Evolutionary conservation across 345 rosid species (phyloP), one percentile per base, ranked within the genome.

Genomic region (Cardiospermum halicacabum): DNA sequence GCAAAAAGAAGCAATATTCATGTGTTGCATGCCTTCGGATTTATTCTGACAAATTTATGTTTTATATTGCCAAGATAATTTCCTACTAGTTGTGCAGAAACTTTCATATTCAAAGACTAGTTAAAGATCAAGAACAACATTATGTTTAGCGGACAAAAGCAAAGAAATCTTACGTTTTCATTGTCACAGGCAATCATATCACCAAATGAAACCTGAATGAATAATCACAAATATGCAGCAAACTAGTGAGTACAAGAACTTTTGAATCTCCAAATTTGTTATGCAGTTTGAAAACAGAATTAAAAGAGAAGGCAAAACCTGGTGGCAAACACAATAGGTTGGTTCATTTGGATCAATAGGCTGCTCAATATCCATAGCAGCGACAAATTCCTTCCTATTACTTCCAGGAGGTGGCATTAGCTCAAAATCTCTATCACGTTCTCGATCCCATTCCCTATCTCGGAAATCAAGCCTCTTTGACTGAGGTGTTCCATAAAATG

Each of bases 121-220:
- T 45, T 3, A 45, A 53, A 55, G 16, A 67, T 21, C 45, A 30
- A 48, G 1, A 26, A 60, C 24, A 0, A 55, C 31, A 69, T 24
- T 34, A n/a, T 12, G 7, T 10, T 27, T 18, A 8, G 10, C 11
- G 37, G 15, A 8, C 4, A 39, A 66, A 2, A 30, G 19, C 12
- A 67, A 12, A 51, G 36, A 37, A 53, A 27, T 72, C 96, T 89
- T 71, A 91, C 99, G 43, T 85, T 89, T 82, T 91, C 97, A 62
- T 94, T 94, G 73, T 94, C 99, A 66, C 99, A 94, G 31, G 99
- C 97, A 71, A 94, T 91, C 99, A 94, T 94, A 79, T 94, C 97
- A 77, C 99, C 97, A 66, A 87, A 94, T 7, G 99, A 94, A 61
- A 91, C 97, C 96, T 94, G 77, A 76, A 68, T 10, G 48, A 76